These are phyloP conservation scores for Hemerocallis citrina DNA, from an alignment of 106 monocot species.

Conservation along the genomic window DNA sequence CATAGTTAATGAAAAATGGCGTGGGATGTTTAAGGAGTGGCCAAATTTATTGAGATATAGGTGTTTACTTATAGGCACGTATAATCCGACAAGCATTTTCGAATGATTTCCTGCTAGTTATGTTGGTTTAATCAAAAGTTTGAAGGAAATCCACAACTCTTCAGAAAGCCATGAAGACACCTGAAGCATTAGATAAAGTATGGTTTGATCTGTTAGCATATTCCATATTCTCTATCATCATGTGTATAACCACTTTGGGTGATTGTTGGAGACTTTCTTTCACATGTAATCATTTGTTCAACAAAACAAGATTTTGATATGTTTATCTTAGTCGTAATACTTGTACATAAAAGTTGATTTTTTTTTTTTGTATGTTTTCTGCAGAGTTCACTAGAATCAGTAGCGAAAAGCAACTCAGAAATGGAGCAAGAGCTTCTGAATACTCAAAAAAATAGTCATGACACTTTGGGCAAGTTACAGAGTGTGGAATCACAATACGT, in stretches of 20 bases:
- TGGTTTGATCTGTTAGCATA: too few relatives aligned
- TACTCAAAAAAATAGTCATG: conserved; percentile 17
- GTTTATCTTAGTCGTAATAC: background rate
- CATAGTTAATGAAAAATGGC: too few relatives aligned
- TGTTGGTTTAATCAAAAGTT: too few relatives aligned
- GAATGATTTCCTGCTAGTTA: too few relatives aligned
- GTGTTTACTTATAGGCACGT: too few relatives aligned
- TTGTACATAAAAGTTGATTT: background rate
- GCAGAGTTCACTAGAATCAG: conserved; percentile 35
- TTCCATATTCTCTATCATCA: background rate
- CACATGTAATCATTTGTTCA: background rate
- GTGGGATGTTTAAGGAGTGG: too few relatives aligned
- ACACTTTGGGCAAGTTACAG: conserved; percentile 30
- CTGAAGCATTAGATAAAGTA: too few relatives aligned
- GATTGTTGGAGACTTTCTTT: background rate
- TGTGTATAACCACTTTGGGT: background rate
- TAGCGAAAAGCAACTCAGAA: conserved; percentile 25
- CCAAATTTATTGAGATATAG: too few relatives aligned
- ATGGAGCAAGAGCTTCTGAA: conserved; percentile 44
- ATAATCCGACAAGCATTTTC: too few relatives aligned
- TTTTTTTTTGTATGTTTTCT: background rate
- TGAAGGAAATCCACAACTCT: too few relatives aligned
- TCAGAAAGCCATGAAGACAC: too few relatives aligned
- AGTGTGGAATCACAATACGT: conserved; percentile 29
- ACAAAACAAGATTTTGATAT: background rate